These are phyloP conservation scores for Allomyces macrogynus DNA, from an alignment of 192 early-diverging fungal species.

Conservation along the genomic window DNA sequence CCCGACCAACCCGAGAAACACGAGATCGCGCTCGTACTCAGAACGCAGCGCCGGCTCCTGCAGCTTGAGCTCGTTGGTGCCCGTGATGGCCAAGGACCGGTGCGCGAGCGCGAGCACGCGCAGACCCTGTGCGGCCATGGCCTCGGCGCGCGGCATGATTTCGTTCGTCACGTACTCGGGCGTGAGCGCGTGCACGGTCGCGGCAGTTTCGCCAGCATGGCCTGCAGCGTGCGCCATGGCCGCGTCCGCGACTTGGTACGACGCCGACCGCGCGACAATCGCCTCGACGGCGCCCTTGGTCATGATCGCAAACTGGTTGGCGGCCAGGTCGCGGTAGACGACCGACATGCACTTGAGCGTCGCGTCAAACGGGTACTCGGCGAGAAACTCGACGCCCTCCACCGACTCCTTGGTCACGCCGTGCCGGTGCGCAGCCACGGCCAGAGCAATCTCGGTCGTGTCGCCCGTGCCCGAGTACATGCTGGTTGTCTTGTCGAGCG, in stretches of 20 bases:
- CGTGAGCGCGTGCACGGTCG: constrained; percentile 21
- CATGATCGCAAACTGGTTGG: constrained; percentile 26
- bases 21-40: not conserved
- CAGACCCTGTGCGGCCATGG: constrained; percentile 48
- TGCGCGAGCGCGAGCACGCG: constrained; percentile 73
- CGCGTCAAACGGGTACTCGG: constrained; percentile 56
- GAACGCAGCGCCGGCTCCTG: too few relatives aligned
- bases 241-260: constrained; percentile 14
- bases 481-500: constrained; percentile 29
- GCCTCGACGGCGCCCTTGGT: constrained; percentile 87
- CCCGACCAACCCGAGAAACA: constrained; percentile 71
- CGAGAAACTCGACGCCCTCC: constrained; percentile 30
- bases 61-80: constrained; percentile 28
- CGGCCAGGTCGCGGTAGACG: constrained; percentile 20
- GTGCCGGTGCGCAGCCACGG: constrained; percentile 64
- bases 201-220: constrained; percentile 4
- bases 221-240: constrained; percentile 9
- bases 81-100: constrained; percentile 25
- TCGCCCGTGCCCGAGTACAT: constrained; percentile 64
- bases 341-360: constrained; percentile 85
- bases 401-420: constrained; percentile 47
- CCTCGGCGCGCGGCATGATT: too few relatives aligned
- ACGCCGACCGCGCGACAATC: constrained; percentile 49
- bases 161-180: constrained; percentile 30
- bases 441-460: constrained; percentile 82